These are phyloP conservation scores for Rhododendron simsii DNA, from an alignment of 148 eudicot genomes.

Conservation along the genomic window DNA sequence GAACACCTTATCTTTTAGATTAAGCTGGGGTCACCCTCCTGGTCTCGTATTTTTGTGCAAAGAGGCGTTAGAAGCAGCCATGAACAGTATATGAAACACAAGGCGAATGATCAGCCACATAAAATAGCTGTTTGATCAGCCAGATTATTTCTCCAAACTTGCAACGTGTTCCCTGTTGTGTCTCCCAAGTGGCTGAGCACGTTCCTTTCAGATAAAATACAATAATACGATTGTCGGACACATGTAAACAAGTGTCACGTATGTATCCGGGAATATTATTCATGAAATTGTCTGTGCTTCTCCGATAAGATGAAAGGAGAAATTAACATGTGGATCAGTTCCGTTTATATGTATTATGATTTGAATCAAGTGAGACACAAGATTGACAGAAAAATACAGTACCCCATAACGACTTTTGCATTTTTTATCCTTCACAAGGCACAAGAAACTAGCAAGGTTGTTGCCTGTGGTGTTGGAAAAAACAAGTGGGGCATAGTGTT, in stretches of 20 bases:
- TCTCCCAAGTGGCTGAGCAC: not conserved
- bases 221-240: not conserved
- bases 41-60: not conserved
- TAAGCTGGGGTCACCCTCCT: not conserved
- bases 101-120: not conserved
- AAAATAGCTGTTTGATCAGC: not conserved
- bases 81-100: not conserved
- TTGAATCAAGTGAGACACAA: not conserved
- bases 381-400: not conserved
- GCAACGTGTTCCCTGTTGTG: not conserved
- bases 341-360: not conserved
- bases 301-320: not conserved
- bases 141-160: not conserved
- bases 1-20: not conserved
- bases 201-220: not conserved
- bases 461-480: not conserved
- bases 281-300: not conserved
- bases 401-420: not conserved
- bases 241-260: not conserved
- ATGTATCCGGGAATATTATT: not conserved
- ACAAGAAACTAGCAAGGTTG: not conserved
- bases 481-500: not conserved
- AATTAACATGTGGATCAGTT: not conserved
- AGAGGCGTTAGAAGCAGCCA: not conserved
- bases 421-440: not conserved